Evolutionary conservation across 2,329 filamentous ascomycete species (phyloP).

Genomic region (Ceratocystis colombiana): DNA sequence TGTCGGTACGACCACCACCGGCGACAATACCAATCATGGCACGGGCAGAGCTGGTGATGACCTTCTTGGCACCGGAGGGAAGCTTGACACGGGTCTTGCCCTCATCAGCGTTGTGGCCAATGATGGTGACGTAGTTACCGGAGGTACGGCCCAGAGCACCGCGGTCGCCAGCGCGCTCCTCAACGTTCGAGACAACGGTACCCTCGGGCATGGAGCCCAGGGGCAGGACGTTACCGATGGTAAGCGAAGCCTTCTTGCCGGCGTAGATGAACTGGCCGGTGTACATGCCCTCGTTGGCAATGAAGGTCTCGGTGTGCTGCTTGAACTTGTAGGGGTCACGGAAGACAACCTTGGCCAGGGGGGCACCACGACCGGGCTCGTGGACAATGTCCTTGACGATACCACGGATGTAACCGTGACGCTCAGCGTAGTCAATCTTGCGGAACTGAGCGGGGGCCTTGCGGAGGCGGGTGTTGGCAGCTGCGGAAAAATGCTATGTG

Average conservation of each 20-base stretch:
- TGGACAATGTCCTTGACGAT: slow-evolving; percentile 99
- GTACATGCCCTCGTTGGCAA: slow-evolving; percentile 99
- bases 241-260: slow-evolving; percentile 95
- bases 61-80: slow-evolving; percentile 97
- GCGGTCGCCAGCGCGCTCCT: slow-evolving; percentile 97
- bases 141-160: slow-evolving; percentile 93
- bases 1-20: slow-evolving; percentile 98
- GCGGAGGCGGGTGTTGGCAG: slow-evolving; percentile 80
- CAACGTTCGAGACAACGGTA: slow-evolving; percentile 98
- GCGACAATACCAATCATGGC: slow-evolving; percentile 99
- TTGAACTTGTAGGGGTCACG: slow-evolving; percentile 98
- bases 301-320: slow-evolving; percentile 97
- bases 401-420: slow-evolving; percentile 95
- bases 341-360: slow-evolving; percentile 93
- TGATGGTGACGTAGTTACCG: slow-evolving; percentile 97
- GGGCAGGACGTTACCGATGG: slow-evolving; percentile 94
- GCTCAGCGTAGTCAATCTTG: slow-evolving; percentile 90
- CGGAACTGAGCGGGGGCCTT: slow-evolving; percentile 81
- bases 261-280: slow-evolving; percentile 99
- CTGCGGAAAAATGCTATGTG: slow-evolving; percentile 34
- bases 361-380: slow-evolving; percentile 95
- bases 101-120: slow-evolving; percentile 96
- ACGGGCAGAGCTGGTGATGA: slow-evolving; percentile 80
- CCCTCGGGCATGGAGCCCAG: slow-evolving; percentile 92
- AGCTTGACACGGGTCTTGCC: slow-evolving; percentile 99